A percentile compares a stretch with the other conserved stretches of the same genome.
Evolutionary conservation across 1,284 basidiomycete species (phyloP).

Genomic region (Cryptococcus sp.): DNA sequence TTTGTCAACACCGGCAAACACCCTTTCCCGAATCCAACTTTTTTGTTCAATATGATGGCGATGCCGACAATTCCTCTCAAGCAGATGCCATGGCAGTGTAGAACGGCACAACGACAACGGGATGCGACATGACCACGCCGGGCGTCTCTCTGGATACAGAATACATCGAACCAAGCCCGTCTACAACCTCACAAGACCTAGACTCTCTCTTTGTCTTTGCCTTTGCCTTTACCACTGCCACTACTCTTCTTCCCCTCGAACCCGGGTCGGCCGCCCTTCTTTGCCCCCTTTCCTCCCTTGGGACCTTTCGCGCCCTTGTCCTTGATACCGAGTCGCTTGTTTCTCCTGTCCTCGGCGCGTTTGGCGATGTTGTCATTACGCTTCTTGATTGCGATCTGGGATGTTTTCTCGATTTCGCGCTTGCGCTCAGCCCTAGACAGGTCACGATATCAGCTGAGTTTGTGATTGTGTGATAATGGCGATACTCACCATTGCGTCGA

Average conservation of each 20-base stretch:
- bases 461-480: background rate
- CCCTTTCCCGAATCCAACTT: too few species aligned
- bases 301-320: conserved; percentile 30
- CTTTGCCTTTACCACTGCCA: conserved; percentile 10
- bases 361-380: conserved; percentile 81
- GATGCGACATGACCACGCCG: background rate
- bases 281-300: conserved; percentile 18
- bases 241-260: conserved; percentile 45
- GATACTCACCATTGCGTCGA: conserved; percentile 76
- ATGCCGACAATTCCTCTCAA: too few species aligned
- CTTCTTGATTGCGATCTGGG: conserved; percentile 84
- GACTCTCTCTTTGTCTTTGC: conserved; percentile 1
- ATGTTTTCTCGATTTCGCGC: conserved; percentile 67
- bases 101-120: too few species aligned
- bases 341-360: conserved; percentile 73
- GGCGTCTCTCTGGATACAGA: background rate
- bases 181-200: conserved; percentile 1
- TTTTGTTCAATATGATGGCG: too few species aligned
- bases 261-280: conserved; percentile 30
- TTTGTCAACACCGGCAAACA: too few species aligned
- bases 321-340: conserved; percentile 68
- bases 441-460: conserved; percentile 8
- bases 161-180: background rate
- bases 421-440: conserved; percentile 76
- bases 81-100: too few species aligned